Base-by-base conservation (phyloP, 2,329 filamentous ascomycete genomes). In the Metarhizium anisopliae region DNA sequence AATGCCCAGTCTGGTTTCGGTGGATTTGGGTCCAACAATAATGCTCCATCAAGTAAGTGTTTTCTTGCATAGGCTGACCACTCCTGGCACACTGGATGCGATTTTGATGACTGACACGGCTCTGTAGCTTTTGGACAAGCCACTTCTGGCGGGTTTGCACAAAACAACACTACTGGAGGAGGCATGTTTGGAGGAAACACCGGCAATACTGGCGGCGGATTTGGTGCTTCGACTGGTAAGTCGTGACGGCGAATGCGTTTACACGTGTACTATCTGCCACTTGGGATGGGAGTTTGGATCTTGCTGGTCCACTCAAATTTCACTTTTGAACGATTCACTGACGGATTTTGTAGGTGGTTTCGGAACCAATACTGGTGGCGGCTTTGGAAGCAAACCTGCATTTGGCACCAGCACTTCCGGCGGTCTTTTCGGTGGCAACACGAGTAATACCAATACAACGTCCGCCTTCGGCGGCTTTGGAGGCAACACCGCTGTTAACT, bases 1-100 rank as follows among this genome's bases (percentile, higher is more conserved):
- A 83, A 79, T 47, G 60, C 63, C 50, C 58, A 64, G 47, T 62
- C 67, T 52, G 74, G 72, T 25, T 87, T 87, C 69, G 80, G 81
- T 62, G 82, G 82, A 49, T 85, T 82, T 58, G 79, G 79, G 43
- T 53, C 71, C 55, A 74, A 68, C 58, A 72, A 66, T 59, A 74
- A 64, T 58, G 73, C 66, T 60, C 70, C 67, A 59, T 66, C 77
- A 71, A 80, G 83, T 85, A 82, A 68, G 80, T 77, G 63, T 58
- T 53, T 45, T 36, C 36, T 54, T 56, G 49, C 38, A 51, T 29
- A 16, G n/a, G 3, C 36, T 35, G 30, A n/a, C 14, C 16, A 25
- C 14, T 16, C 35, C 10, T 47, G 54, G 50, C 25, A 50, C 62
- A 61, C 54, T 60, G 45, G 50, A 52, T 60, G 38, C 20, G 30